Conservation (phyloP, 2,329 filamentous ascomycete genomes). For the Fusarium setosum region DNA sequence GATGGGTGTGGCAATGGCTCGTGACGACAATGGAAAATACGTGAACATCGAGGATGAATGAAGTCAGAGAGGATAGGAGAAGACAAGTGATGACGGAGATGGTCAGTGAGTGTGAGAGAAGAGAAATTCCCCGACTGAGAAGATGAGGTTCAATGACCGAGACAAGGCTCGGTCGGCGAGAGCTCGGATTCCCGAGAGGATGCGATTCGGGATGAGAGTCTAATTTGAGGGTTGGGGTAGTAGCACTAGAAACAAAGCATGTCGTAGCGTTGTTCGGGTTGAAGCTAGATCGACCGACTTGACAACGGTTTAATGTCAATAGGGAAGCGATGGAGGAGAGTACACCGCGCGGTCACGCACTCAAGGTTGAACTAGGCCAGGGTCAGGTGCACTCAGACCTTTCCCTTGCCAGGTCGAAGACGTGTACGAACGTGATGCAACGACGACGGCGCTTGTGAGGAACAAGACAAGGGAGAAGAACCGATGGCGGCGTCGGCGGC, state of each 20-base stretch:
- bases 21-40: neutral
- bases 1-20: no score
- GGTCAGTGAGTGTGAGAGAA: neutral
- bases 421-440: conserved; percentile 9
- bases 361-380: conserved; percentile 4
- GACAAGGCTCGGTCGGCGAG: conserved; percentile 22
- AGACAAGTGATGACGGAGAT: neutral
- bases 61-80: neutral
- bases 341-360: neutral
- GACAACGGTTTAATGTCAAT: conserved; percentile 1
- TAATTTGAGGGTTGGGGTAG: conserved; percentile 3
- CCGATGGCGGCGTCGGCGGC: conserved; percentile 5
- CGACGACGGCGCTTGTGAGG: neutral
- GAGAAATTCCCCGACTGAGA: conserved; percentile 2
- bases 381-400: neutral
- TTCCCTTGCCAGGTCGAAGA: conserved; percentile 1
- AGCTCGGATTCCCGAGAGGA: conserved; percentile 32
- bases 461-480: neutral
- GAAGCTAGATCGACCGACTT: neutral
- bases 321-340: neutral
- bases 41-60: neutral
- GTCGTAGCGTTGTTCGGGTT: conserved; percentile 4
- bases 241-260: conserved; percentile 4
- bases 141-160: conserved; percentile 7
- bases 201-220: conserved; percentile 9